phyloP scores from a whole-genome alignment of 805 yeast genomes.

The Yamadazyma phyllophila region DNA sequence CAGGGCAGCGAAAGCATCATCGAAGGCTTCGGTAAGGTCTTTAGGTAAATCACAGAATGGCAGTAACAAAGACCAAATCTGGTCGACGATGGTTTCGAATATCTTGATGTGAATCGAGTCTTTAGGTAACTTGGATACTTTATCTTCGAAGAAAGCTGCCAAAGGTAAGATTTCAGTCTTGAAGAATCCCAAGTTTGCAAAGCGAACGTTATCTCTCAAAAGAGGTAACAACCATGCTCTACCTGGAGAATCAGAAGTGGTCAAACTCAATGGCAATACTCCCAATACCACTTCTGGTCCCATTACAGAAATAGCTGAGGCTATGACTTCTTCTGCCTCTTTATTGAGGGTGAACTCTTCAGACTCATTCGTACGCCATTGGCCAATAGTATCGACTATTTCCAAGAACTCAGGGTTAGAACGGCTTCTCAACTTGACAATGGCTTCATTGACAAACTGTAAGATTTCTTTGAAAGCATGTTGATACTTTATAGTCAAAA shows the following conservation, averaged over 20 bases:
- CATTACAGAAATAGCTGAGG: conserved; percentile 71
- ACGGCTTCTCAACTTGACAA: conserved; percentile 62
- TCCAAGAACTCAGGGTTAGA: conserved; percentile 68
- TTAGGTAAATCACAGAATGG: conserved; percentile 83
- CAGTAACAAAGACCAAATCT: conserved; percentile 89
- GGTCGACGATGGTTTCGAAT: conserved; percentile 82
- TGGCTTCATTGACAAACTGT: conserved; percentile 60
- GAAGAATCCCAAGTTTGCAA: conserved; percentile 66
- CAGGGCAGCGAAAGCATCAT: conserved; percentile 72
- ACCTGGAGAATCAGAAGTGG: conserved; percentile 60
- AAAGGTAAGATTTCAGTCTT: conserved; percentile 65
- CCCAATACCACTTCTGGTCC: conserved; percentile 85
- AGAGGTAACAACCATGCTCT: conserved; percentile 95
- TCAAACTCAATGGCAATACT: conserved; percentile 76
- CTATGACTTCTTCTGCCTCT: conserved; percentile 78
- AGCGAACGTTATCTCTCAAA: conserved; percentile 78
- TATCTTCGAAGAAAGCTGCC: conserved; percentile 50
- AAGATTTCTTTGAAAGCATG: conserved; percentile 73
- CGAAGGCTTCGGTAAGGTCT: conserved; percentile 65
- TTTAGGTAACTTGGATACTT: conserved; percentile 43
- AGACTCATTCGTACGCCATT: conserved; percentile 78
- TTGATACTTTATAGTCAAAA: conserved; percentile 71
- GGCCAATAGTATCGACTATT: conserved; percentile 72
- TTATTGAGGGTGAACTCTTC: conserved; percentile 63
- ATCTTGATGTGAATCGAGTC: conserved; percentile 72